Conservation (phyloP, 2,329 filamentous ascomycete species). For the Claviceps monticola region DNA sequence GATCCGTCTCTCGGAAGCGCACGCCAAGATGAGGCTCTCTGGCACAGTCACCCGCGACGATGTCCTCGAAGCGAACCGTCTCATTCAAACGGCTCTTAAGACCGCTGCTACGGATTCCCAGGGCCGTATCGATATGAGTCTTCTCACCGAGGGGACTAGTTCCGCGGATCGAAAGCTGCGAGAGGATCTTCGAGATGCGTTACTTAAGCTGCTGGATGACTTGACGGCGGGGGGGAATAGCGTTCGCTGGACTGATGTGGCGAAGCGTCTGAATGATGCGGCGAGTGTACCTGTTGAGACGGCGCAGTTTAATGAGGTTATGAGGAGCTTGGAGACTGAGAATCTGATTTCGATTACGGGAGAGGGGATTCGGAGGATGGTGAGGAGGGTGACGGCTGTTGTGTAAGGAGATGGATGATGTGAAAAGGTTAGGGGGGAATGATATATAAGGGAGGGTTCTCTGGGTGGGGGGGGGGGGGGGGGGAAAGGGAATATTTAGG, state of each 20-base stretch:
- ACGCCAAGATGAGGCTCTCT: conserved; percentile 92
- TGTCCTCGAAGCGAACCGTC: conserved; percentile 77
- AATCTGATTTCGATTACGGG: conserved; percentile 68
- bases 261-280: conserved; percentile 56
- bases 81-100: conserved; percentile 90
- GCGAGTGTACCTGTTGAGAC: conserved; percentile 59
- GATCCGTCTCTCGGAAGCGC: conserved; percentile 92
- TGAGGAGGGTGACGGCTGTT: conserved; percentile 57
- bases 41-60: conserved; percentile 63
- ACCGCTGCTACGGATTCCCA: conserved; percentile 90
- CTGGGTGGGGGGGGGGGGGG: too few species aligned
- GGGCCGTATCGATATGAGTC: conserved; percentile 90
- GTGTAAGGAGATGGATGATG: conserved; percentile 12
- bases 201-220: conserved; percentile 66
- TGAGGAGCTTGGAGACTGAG: conserved; percentile 71
- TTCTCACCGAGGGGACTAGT: conserved; percentile 88
- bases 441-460: too few species aligned
- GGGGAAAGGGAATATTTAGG: too few species aligned
- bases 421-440: too few species aligned
- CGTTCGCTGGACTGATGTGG: conserved; percentile 68
- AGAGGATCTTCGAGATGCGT: conserved; percentile 70
- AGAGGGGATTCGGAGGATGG: conserved; percentile 69
- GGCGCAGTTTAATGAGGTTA: conserved; percentile 68
- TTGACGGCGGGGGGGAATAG: conserved; percentile 53
- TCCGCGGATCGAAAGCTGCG: conserved; percentile 72